Base-by-base conservation (phyloP, 352 stramenopile genomes). In the Aphanomyces invadans region DNA sequence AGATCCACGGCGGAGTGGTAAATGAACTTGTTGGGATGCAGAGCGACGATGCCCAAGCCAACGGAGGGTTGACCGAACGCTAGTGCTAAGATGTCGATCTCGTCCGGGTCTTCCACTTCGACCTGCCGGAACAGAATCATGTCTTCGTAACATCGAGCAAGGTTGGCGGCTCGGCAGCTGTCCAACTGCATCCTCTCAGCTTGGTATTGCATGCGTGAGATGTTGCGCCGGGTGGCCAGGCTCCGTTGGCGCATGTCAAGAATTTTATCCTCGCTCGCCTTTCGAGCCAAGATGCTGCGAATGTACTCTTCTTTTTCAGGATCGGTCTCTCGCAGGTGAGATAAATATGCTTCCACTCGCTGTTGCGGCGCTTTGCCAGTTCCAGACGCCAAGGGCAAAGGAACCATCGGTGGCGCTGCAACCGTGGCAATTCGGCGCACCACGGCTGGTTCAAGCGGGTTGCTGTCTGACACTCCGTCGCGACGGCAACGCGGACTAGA, bases 251-350 rank as follows among this genome's bases (percentile, higher is more conserved):
- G 60, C 21, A 67, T 59, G 28, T 67, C 42, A 7, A 67, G 42
- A 17, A 67, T 49, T 28, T 57, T 57, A 21, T 67, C 60, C 54
- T 67, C 60, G 49, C 60, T 67, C 2, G 45, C 46, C 33, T 67
- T 67, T 12, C 60, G 21, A 15, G 54, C 42, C 32, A 67, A n/a
- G 21, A 67, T 67, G 25, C 48, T 49, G n/a, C 60, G 60, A 59
- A 67, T 67, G 21, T 67, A 67, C 29, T 67, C 38, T 33, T 49
- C 60, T 26, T 67, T 67, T n/a, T 49, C 42, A 2, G 45, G 28
- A 29, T 67, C 60, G 0, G 28, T 5, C 3, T 19, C 3, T n/a
- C 21, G 19, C 26, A 67, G 36, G 1, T 49, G 21, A 7, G 19
- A 12, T 21, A 67, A 49, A 21, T 67, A 67, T 19, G 33, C 45